Evolutionary conservation across 2,329 filamentous ascomycete species (phyloP).

Genomic region (Emmonsiellopsis sp.): DNA sequence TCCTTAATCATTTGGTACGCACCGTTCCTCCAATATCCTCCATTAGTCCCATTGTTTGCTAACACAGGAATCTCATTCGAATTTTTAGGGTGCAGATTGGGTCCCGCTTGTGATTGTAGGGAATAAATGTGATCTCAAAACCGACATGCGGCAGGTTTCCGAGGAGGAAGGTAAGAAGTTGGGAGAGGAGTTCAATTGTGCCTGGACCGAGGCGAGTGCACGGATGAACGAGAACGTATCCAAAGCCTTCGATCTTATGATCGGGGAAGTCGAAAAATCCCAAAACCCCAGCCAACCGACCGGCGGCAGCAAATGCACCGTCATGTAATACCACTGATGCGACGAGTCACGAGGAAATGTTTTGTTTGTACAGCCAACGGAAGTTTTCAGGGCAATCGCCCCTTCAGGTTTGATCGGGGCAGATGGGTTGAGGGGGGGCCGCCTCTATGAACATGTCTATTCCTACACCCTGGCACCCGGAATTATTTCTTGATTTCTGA

Average conservation of each 20-base stretch:
- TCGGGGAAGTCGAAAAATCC: conserved; percentile 87
- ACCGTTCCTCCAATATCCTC: background rate
- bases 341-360: background rate
- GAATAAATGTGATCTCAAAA: conserved; percentile 90
- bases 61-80: background rate
- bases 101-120: conserved; percentile 91
- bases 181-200: conserved; percentile 79
- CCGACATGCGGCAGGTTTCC: conserved; percentile 86
- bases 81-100: conserved; percentile 70
- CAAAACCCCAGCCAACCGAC: conserved; percentile 82
- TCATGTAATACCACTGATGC: conserved; percentile 56
- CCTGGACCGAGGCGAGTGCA: conserved; percentile 89
- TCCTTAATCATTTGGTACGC: conserved; percentile 82
- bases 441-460: background rate
- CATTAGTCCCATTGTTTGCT: background rate
- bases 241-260: conserved; percentile 88
- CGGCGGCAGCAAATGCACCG: conserved; percentile 65
- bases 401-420: background rate
- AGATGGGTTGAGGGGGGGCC: background rate
- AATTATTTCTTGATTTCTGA: too few species aligned
- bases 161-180: conserved; percentile 76
- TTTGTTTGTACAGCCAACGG: background rate
- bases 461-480: too few species aligned
- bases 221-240: conserved; percentile 89
- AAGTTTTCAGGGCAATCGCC: background rate